A percentile compares a stretch with the other conserved stretches of the same genome.
Conservation (phyloP, 371 early-diverging fungal species). For the Mucor velutinosus region DNA sequence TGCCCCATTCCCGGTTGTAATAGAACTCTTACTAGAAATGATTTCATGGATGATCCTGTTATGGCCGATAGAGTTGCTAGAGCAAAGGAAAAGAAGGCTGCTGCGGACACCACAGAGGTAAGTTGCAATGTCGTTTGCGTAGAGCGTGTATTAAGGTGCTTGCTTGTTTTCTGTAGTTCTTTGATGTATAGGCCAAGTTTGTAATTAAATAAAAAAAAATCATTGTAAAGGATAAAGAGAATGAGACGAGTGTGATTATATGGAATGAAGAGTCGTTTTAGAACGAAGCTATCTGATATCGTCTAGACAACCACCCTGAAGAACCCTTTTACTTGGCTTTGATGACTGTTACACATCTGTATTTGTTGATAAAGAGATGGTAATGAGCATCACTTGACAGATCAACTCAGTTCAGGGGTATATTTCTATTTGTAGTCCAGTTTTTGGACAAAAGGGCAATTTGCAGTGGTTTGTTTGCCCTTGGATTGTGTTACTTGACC, state of each 20-base stretch:
- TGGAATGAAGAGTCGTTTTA: background rate
- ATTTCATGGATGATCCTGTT: conserved; percentile 13
- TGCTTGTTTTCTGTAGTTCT: conserved; percentile 11
- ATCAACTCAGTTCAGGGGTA: conserved; percentile 2
- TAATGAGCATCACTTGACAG: background rate
- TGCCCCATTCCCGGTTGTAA: conserved; percentile 44
- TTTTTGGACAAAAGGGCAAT: background rate
- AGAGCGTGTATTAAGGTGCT: background rate
- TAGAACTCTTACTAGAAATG: background rate
- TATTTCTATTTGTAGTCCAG: background rate
- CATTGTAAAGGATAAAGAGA: too few species aligned
- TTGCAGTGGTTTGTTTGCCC: background rate
- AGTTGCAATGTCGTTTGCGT: background rate
- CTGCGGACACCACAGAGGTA: background rate
- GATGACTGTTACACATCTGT: background rate
- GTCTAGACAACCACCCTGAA: background rate
- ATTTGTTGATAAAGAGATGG: background rate
- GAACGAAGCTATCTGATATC: background rate
- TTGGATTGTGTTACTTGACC: background rate
- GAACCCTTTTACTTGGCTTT: background rate
- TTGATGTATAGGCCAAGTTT: conserved; percentile 26
- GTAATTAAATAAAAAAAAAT: background rate
- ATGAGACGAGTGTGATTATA: background rate
- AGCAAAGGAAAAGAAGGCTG: conserved; percentile 15
- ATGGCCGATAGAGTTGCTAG: conserved; percentile 33